A percentile compares a stretch with the other conserved stretches of the same genome.
Conservation (phyloP, 768 basidiomycete species). For the Epithele typhae region DNA sequence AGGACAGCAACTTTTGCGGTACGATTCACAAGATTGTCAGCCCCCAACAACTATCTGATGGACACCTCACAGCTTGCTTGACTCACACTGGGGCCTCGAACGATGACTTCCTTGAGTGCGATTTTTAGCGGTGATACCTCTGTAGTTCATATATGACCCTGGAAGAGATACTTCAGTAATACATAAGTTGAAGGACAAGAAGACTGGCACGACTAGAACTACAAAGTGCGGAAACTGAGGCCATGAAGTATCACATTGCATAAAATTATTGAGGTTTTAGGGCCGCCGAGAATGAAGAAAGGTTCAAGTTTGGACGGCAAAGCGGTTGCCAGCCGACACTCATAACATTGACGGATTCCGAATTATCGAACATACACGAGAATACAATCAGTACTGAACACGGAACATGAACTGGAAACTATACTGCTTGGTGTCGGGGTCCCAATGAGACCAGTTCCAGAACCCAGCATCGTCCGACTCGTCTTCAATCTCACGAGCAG, state of each 20-base stretch:
- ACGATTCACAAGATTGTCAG: no score
- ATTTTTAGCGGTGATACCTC: slow-evolving; percentile 3
- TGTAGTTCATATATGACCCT: no score
- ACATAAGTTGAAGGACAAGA: no score
- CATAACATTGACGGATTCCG: neutral
- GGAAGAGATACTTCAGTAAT: no score
- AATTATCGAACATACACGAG: slow-evolving; percentile 10
- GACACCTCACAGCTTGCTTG: slow-evolving; percentile 12
- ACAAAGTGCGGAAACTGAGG: no score
- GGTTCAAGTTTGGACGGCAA: no score
- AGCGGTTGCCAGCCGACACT: no score
- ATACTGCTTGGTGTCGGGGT: slow-evolving; percentile 98
- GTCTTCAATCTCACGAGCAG: slow-evolving; percentile 94
- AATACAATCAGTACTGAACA: slow-evolving; percentile 33
- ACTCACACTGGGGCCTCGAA: slow-evolving; percentile 20
- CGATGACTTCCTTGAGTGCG: slow-evolving; percentile 19
- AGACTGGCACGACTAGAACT: no score
- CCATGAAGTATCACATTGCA: neutral
- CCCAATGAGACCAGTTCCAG: slow-evolving; percentile 99
- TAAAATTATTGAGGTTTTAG: neutral
- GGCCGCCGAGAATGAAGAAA: no score
- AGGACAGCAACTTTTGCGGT: slow-evolving; percentile 20
- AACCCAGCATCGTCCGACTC: slow-evolving; percentile 86
- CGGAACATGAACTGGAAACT: slow-evolving; percentile 98
- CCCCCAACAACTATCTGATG: no score